Base-by-base conservation (phyloP, 2,329 filamentous ascomycete genomes). In the Sporothrix euskadiensis region DNA sequence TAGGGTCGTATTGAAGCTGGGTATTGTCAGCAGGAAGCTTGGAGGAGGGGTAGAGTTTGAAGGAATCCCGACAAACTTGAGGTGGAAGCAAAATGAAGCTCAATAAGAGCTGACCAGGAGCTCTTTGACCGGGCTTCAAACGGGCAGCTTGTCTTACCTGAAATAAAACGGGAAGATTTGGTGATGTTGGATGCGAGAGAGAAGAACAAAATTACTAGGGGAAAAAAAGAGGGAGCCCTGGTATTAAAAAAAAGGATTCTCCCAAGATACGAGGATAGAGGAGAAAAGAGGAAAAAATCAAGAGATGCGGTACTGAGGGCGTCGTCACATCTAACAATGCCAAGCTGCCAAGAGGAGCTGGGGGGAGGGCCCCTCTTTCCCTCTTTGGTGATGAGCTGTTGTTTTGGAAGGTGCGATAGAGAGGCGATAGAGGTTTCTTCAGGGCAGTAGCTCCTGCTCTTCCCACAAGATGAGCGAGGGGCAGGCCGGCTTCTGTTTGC, bases 311-410 rank as follows among this genome's bases (percentile, higher is more conserved):
- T n/a, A 44, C 56, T 26, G 35, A 26, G 1, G 56, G 44, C 35
- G 69, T 71, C 73, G 69, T 71, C 54, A 69, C 73, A 54, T 74
- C 41, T 73, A 52, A 73, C 72, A 74, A 47, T 66, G 75, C 74
- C 75, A 75, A 76, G 74, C 22, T 73, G 73, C 75, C 76, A 76
- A 76, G 76, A 74, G 52, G 69, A 66, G 61, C 70, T 12, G 72
- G 63, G 66, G 69, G 47, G 56, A 26, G n/a, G n/a, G n/a, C 75
- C 75, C 74, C 75, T 75, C 73, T 72, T 75, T 75, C 71, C 75
- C 32, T 16, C 35, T 73, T 71, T 71, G 71, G 72, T 63, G 70
- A 72, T 44, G 59, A 69, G 57, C 47, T 57, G 30, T 54, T 49
- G 32, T 61, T 61, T 47, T 47, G 32, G 39, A 32, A 59, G 63